Evolutionary conservation across 768 basidiomycete species (phyloP), one percentile per base, ranked within the genome.

Genomic region (Russula olivacea): DNA sequence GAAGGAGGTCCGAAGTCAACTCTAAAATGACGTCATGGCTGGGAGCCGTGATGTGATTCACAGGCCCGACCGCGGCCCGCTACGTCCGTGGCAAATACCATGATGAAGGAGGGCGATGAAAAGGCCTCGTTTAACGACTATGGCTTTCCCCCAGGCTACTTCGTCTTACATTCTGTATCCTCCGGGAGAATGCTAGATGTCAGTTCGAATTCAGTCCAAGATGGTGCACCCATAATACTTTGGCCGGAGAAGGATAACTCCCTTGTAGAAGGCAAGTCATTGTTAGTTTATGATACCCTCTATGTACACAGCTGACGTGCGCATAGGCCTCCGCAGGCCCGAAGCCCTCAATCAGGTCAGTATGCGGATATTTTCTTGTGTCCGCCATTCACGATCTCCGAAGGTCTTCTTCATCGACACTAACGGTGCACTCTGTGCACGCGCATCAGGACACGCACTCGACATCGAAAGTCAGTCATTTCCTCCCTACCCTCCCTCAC

Each of bases 321-420:
- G 52, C 50, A 47, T 62, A 91, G 90, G 79, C 52, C 80, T 90
- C 71, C 78, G 91, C 62, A 80, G 78, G 63, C 87, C 87, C 0
- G 80, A 81, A 38, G 79, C 85, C 2, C 84, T 89, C 65, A 93
- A 93, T 68, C 90, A 92, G 79, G 89, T 83, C n/a, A 53, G 9
- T 55, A 45, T 32, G 19, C 11, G 34, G n/a, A 38, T 50, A 17
- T 40, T 51, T 6, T 6, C 21, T 3, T 47, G 68, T 8, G 38
- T 34, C 36, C 3, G 2, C 14, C 9, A 8, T 48, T 36, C 28
- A 55, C 34, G 12, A 40, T 11, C 3, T 15, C 30, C 32, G 12
- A 55, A 92, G 88, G 88, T 93, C 19, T 93, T 91, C 76, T 93
- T 89, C 75, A 82, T 93, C 58, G 91, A 93, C 71, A 80, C 82